Conservation (phyloP, 768 basidiomycete species). For the Boletus insuetus region DNA sequence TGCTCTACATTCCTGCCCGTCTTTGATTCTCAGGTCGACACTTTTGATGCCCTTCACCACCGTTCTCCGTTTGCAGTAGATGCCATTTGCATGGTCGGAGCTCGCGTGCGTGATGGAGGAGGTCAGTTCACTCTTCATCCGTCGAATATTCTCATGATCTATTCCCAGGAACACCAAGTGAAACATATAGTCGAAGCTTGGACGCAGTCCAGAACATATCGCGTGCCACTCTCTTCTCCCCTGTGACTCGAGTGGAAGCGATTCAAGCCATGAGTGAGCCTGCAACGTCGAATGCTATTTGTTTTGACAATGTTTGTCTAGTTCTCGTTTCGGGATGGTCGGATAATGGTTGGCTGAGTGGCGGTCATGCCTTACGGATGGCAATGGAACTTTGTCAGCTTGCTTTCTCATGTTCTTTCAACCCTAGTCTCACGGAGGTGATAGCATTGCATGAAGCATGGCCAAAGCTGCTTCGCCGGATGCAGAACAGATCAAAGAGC, state of each 20-base stretch:
- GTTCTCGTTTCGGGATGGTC: slow-evolving; percentile 93
- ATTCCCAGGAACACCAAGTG: slow-evolving; percentile 64
- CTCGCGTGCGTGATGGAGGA: slow-evolving; percentile 87
- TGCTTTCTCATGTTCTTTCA: neutral
- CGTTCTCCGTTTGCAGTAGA: slow-evolving; percentile 93
- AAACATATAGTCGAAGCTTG: slow-evolving; percentile 66
- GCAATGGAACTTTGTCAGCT: slow-evolving; percentile 86
- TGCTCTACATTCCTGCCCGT: slow-evolving; percentile 90
- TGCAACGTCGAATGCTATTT: neutral
- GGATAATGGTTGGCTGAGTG: slow-evolving; percentile 93
- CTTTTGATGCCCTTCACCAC: slow-evolving; percentile 79
- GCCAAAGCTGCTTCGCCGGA: slow-evolving; percentile 75
- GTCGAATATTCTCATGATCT: slow-evolving; percentile 7
- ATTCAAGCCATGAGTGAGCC: slow-evolving; percentile 91
- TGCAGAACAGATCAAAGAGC: slow-evolving; percentile 58
- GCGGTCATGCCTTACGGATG: slow-evolving; percentile 96
- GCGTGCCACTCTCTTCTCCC: slow-evolving; percentile 82
- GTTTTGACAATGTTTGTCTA: slow-evolving; percentile 27
- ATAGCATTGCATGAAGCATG: slow-evolving; percentile 90
- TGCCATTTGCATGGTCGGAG: slow-evolving; percentile 91
- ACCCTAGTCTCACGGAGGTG: slow-evolving; percentile 7
- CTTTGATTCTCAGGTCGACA: slow-evolving; percentile 80
- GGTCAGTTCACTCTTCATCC: slow-evolving; percentile 42
- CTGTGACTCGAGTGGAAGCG: slow-evolving; percentile 80
- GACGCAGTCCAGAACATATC: slow-evolving; percentile 87